Base-by-base conservation (phyloP, 768 basidiomycete genomes). In the Exidia glandulosa region DNA sequence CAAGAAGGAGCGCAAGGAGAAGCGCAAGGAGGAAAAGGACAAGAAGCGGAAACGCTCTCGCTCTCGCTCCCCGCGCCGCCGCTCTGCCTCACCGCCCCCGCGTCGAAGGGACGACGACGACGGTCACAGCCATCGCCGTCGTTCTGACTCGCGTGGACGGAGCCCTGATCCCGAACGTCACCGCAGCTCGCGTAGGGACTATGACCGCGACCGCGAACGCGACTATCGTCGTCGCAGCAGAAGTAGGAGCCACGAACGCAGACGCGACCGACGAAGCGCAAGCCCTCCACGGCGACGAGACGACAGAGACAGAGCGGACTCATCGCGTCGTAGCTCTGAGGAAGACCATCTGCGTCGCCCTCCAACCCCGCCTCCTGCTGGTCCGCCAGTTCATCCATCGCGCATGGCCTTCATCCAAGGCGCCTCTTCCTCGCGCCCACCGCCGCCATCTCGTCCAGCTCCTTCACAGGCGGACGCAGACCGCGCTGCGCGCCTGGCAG, bases 401-500 rank as follows among this genome's bases (percentile, higher is more conserved):
- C 50, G 50, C 25, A 19, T 19, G 30, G 50, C 50, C 19, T 45
- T 45, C 41, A 45, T 45, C 19, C 41, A 45, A 23, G 9, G 41
- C 41, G 41, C 41, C 41, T 41, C 61, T 29, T 37, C 52, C 30
- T 31, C 34, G 12, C 56, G 41, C 59, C 32, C 78, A 31, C 77
- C 79, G 12, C 64, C 71, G 56, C 66, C 72, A 48, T 55, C 62
- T 23, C 64, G 63, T 6, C 60, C 69, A 57, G 67, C 33, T 65
- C 69, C 56, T 61, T 48, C 47, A 4, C 33, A 57, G 34, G 3
- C 19, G 31, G 10, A 67, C 67, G n/a, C 79, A 1, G 87, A 86
- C 31, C 86, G 94, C 33, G 85, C 85, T 2, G 88, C 89, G 30
- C 85, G 90, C n/a, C 76, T 98, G 31, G 94, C 91, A 0, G 88